Evolutionary conservation across 768 basidiomycete species (phyloP).

Genomic region (Phlebiopsis gigantea): DNA sequence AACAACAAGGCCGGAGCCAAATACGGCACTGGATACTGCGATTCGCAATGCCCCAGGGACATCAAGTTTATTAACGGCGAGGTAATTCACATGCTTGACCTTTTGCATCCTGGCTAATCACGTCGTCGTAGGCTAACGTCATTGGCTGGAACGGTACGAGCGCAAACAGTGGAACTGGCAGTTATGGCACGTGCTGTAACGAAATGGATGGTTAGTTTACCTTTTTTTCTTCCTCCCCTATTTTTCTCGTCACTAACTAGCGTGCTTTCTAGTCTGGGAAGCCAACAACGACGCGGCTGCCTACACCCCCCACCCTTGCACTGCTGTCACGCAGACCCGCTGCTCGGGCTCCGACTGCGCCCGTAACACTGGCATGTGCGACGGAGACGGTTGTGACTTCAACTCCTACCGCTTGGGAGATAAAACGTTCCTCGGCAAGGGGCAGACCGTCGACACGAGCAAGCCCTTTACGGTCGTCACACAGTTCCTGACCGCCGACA

Average conservation of each 20-base stretch:
- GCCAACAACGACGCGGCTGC: conserved; percentile 49
- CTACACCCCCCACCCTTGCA: conserved; percentile 49
- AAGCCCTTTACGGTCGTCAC: conserved; percentile 44
- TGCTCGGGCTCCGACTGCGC: conserved; percentile 39
- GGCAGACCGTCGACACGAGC: conserved; percentile 44
- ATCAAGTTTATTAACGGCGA: conserved; percentile 56
- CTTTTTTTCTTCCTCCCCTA: too few relatives aligned
- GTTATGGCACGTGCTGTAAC: conserved; percentile 47
- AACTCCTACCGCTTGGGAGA: conserved; percentile 56
- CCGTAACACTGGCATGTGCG: conserved; percentile 42
- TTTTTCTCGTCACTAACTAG: too few relatives aligned
- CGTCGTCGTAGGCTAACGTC: conserved; percentile 37
- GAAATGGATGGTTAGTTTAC: conserved; percentile 63
- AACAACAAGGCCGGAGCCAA: conserved; percentile 54
- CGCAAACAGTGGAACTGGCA: conserved; percentile 42
- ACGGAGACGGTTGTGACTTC: conserved; percentile 55
- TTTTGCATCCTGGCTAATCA: background rate
- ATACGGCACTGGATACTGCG: conserved; percentile 62
- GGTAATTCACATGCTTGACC: conserved; percentile 27
- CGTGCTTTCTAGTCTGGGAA: too few relatives aligned
- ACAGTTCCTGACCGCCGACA: conserved; percentile 25
- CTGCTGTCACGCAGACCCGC: conserved; percentile 31
- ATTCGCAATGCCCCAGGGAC: conserved; percentile 55
- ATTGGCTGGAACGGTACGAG: conserved; percentile 37
- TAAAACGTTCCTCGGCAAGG: conserved; percentile 35